phyloP scores from a whole-genome alignment of 305 asterid species.

The Fraxinus floribunda region DNA sequence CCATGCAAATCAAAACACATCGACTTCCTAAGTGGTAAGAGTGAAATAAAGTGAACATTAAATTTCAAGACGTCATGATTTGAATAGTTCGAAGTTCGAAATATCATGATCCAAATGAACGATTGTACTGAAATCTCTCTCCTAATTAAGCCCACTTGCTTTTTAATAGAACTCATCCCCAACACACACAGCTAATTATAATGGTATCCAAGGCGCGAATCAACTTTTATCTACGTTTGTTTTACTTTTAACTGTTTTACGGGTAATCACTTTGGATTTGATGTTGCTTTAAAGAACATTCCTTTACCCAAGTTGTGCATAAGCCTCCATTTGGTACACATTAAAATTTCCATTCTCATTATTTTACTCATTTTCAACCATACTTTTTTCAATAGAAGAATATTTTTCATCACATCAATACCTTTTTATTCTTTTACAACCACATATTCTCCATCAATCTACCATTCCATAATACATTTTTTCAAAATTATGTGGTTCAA shows the following conservation, averaged over 20 bases:
- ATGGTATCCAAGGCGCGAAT: conserved; percentile 22
- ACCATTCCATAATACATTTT: too few species aligned
- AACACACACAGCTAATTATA: neutral
- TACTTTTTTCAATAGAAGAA: too few species aligned
- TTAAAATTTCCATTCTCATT: too few species aligned
- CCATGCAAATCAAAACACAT: neutral
- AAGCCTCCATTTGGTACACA: too few species aligned
- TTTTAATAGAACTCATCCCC: neutral
- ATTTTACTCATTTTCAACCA: too few species aligned
- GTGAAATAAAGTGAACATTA: too few species aligned
- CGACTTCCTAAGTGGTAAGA: neutral
- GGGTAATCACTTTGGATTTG: conserved; percentile 50
- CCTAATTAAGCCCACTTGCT: neutral
- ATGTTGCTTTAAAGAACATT: conserved; percentile 39
- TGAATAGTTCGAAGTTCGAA: neutral
- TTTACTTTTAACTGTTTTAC: neutral
- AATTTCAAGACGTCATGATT: neutral
- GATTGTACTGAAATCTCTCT: neutral
- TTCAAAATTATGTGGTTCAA: too few species aligned
- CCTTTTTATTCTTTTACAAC: too few species aligned
- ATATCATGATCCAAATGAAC: neutral
- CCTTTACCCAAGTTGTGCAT: conserved; percentile 3
- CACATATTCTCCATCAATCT: too few species aligned
- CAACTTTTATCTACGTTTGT: conserved; percentile 22
- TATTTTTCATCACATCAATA: too few species aligned